Conservation (phyloP, 2,329 filamentous ascomycete genomes). For the Chaetoscypha palmicola region DNA sequence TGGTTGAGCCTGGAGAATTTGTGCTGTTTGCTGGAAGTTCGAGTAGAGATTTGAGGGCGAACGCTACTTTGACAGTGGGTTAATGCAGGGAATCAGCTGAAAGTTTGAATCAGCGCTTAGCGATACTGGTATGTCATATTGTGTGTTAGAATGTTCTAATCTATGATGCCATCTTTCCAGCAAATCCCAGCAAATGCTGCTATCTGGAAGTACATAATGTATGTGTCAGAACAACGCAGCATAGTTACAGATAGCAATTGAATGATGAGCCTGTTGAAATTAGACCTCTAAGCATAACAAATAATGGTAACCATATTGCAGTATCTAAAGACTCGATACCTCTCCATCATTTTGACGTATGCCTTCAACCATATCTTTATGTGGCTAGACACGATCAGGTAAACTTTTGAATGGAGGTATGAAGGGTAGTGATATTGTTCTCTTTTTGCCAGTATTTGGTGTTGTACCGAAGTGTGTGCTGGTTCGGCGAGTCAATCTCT, state of each 20-base stretch:
- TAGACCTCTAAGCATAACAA: neutral
- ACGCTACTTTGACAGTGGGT: slow-evolving; percentile 52
- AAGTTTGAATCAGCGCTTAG: too few species aligned
- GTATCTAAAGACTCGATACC: too few species aligned
- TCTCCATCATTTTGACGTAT: neutral
- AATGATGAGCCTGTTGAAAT: neutral
- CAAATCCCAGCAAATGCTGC: too few species aligned
- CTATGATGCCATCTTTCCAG: too few species aligned
- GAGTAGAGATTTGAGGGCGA: slow-evolving; percentile 48
- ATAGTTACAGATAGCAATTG: too few species aligned
- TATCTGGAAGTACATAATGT: too few species aligned
- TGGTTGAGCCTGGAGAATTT: slow-evolving; percentile 67
- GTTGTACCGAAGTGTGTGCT: slow-evolving; percentile 6
- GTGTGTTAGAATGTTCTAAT: too few species aligned
- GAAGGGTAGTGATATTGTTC: slow-evolving; percentile 5
- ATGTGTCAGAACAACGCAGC: too few species aligned
- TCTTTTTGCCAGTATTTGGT: neutral
- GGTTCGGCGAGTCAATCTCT: slow-evolving; percentile 2
- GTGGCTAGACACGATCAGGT: neutral
- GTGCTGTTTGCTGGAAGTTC: slow-evolving; percentile 53
- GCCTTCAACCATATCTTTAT: neutral
- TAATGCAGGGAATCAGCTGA: too few species aligned
- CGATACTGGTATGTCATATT: too few species aligned
- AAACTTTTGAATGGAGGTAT: slow-evolving; percentile 5
- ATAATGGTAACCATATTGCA: too few species aligned